Evolutionary conservation across 768 basidiomycete genomes (phyloP).

Genomic region (Hortiboletus flavorubellus): DNA sequence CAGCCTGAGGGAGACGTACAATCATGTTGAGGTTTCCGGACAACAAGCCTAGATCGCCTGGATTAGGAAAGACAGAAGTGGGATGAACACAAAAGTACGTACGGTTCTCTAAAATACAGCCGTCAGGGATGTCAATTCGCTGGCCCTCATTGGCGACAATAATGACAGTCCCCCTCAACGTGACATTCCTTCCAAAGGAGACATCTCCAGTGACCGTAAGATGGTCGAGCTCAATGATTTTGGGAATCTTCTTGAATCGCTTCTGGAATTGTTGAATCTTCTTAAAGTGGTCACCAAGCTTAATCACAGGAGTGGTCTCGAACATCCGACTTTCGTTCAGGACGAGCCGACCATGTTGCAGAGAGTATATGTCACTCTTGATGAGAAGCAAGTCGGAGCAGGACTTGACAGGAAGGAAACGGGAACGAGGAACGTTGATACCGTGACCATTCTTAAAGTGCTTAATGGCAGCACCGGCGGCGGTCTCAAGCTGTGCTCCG

Average conservation of each 20-base stretch:
- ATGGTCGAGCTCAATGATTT: conserved; percentile 71
- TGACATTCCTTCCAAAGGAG: conserved; percentile 62
- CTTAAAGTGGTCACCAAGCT: conserved; percentile 76
- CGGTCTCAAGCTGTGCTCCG: conserved; percentile 57
- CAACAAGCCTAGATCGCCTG: conserved; percentile 46
- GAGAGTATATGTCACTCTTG: conserved; percentile 67
- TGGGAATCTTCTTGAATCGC: conserved; percentile 73
- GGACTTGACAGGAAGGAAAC: conserved; percentile 66
- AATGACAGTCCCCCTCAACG: conserved; percentile 65
- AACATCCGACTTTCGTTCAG: conserved; percentile 60
- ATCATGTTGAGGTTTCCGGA: conserved; percentile 77
- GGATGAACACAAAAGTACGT: conserved; percentile 12
- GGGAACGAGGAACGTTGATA: conserved; percentile 68
- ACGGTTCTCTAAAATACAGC: conserved; percentile 69
- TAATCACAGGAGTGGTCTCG: conserved; percentile 65
- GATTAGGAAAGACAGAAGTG: conserved; percentile 13
- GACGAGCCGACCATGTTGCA: conserved; percentile 65
- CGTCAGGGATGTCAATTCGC: conserved; percentile 73
- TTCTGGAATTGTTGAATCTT: conserved; percentile 71
- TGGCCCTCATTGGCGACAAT: conserved; percentile 76
- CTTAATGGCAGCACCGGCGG: conserved; percentile 74
- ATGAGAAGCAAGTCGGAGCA: conserved; percentile 64
- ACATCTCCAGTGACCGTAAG: conserved; percentile 71
- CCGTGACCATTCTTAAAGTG: conserved; percentile 65
- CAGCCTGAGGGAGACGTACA: conserved; percentile 34